phyloP scores from a whole-genome alignment of 768 basidiomycete species.

The Boletus reticuloceps region DNA sequence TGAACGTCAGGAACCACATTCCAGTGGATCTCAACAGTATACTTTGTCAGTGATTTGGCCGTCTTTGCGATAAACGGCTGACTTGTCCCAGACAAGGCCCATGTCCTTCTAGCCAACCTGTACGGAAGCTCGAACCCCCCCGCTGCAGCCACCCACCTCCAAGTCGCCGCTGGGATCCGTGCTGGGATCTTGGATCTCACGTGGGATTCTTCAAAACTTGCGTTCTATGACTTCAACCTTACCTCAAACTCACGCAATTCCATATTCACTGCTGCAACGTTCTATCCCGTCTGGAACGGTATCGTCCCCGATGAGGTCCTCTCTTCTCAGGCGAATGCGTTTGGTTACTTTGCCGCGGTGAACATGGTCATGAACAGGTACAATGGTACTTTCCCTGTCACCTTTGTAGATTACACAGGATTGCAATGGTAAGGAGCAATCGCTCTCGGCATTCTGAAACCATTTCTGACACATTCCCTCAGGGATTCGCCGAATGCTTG shows the following conservation, averaged over 20 bases:
- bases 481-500: constrained; percentile 65
- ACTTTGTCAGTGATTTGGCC: constrained; percentile 79
- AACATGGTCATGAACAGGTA: constrained; percentile 67
- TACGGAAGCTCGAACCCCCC: constrained; percentile 49
- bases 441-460: too few species aligned
- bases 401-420: constrained; percentile 51
- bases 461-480: constrained; percentile 37
- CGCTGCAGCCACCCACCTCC: constrained; percentile 47
- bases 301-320: constrained; percentile 77
- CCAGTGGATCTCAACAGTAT: constrained; percentile 84
- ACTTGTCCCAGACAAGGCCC: constrained; percentile 55
- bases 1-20: constrained; percentile 69
- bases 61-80: constrained; percentile 72
- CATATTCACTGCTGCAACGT: constrained; percentile 72
- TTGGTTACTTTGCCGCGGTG: constrained; percentile 69
- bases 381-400: constrained; percentile 79
- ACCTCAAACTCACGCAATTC: constrained; percentile 60
- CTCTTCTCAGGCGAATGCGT: constrained; percentile 51
- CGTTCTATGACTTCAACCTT: constrained; percentile 89
- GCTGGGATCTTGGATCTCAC: constrained; percentile 71
- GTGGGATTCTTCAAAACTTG: constrained; percentile 82
- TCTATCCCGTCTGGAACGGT: constrained; percentile 84
- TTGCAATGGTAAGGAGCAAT: too few species aligned
- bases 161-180: constrained; percentile 48
- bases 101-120: constrained; percentile 55